These are phyloP conservation scores for Umbilicus rupestris DNA, from an alignment of 164 flowering plant genomes.

Conservation along the genomic window DNA sequence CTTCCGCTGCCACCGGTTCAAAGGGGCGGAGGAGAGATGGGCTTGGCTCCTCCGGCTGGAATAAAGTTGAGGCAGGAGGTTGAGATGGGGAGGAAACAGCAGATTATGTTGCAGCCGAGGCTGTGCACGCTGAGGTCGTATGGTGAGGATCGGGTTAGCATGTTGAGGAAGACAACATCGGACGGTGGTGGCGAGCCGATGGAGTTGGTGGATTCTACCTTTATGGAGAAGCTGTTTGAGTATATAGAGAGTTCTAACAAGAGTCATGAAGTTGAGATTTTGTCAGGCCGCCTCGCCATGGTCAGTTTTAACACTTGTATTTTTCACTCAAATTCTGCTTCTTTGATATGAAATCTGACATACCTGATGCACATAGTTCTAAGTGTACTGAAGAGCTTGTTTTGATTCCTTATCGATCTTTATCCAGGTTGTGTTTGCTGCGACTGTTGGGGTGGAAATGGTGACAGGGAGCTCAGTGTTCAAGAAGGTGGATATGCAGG, in stretches of 20 bases:
- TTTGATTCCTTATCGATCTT: too few species aligned
- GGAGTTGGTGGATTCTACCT: constrained; percentile 37
- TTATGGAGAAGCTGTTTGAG: constrained; percentile 59
- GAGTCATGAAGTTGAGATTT: constrained; percentile 76
- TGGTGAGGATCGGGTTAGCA: constrained; percentile 38
- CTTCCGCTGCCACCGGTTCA: constrained; percentile 15
- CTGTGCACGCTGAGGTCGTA: constrained; percentile 70
- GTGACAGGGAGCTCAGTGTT: constrained; percentile 74
- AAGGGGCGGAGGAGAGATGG: constrained; percentile 12
- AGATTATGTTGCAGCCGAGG: constrained; percentile 71
- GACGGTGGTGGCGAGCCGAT: constrained; percentile 11
- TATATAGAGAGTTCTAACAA: constrained; percentile 81
- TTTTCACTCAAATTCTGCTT: not conserved
- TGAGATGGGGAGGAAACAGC: constrained; percentile 28
- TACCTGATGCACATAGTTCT: too few species aligned
- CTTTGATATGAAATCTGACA: too few species aligned
- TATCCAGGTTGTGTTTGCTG: constrained; percentile 62
- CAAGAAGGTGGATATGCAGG: constrained; percentile 63
- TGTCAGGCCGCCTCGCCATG: constrained; percentile 90
- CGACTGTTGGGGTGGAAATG: constrained; percentile 47
- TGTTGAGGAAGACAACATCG: constrained; percentile 22
- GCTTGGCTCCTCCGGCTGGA: constrained; percentile 7
- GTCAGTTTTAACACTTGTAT: constrained; percentile 19
- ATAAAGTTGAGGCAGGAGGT: constrained; percentile 14
- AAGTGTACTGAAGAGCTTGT: too few species aligned